A percentile compares a stretch with the other conserved stretches of the same genome.
These are phyloP conservation scores for Colletotrichum nymphaeae DNA, from an alignment of 2,329 filamentous ascomycete species.

Conservation along the genomic window DNA sequence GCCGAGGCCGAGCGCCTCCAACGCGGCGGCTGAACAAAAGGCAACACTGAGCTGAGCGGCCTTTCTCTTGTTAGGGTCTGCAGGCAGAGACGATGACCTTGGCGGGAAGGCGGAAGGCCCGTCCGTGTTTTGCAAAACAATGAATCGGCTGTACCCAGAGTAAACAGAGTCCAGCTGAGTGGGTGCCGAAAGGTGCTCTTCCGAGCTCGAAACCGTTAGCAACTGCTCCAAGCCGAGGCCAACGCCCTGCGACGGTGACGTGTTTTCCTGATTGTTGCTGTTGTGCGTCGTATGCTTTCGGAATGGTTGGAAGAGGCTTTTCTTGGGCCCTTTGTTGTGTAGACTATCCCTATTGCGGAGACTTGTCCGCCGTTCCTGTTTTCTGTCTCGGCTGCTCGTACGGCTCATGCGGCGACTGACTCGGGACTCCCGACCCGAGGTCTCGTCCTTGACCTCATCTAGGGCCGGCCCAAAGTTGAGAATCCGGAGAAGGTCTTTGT, in stretches of 20 bases:
- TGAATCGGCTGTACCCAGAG: constrained; percentile 46
- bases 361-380: constrained; percentile 30
- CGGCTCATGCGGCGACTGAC: constrained; percentile 27
- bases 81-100: constrained; percentile 33
- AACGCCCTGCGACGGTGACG: constrained; percentile 5
- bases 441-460: constrained; percentile 22
- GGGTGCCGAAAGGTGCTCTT: constrained; percentile 8
- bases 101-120: constrained; percentile 33
- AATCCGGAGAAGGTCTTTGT: constrained; percentile 62
- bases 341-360: constrained; percentile 30
- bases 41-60: constrained; percentile 52
- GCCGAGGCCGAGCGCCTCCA: constrained; percentile 57
- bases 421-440: constrained; percentile 18
- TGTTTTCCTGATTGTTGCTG: constrained; percentile 19
- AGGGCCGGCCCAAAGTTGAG: constrained; percentile 50
- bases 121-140: constrained; percentile 45
- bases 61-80: constrained; percentile 41
- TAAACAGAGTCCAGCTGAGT: constrained; percentile 21
- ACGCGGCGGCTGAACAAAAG: constrained; percentile 59
- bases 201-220: background rate
- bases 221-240: constrained; percentile 9
- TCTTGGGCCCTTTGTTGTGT: constrained; percentile 41
- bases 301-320: constrained; percentile 49
- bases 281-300: constrained; percentile 38
- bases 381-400: constrained; percentile 28